Percentiles rank a stretch among this genome's conserved stretches.
phyloP scores from a whole-genome alignment of 495 filamentous ascomycete species.

The Barbatosphaeria neglecta region DNA sequence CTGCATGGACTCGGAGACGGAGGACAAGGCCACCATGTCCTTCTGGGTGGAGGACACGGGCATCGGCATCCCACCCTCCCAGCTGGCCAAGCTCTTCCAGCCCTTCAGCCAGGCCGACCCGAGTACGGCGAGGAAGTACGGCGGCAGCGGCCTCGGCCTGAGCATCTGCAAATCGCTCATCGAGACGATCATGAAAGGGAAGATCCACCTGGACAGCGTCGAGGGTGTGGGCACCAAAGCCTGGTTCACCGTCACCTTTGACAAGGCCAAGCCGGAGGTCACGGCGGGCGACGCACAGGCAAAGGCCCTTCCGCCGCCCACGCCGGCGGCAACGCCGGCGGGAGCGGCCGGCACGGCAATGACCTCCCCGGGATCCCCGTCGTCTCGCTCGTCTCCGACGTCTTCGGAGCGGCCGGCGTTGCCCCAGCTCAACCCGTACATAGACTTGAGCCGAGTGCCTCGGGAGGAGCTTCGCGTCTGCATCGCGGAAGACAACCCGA shows the following conservation, averaged over 20 bases:
- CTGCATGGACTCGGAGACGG: constrained; percentile 54
- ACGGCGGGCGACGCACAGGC: constrained; percentile 36
- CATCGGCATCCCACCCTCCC: constrained; percentile 74
- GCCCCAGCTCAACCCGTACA: constrained; percentile 34
- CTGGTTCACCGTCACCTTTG: constrained; percentile 71
- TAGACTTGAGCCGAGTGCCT: constrained; percentile 55
- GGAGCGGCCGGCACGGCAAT: constrained; percentile 8
- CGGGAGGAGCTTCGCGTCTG: constrained; percentile 71
- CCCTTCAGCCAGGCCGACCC: constrained; percentile 87
- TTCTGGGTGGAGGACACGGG: constrained; percentile 86
- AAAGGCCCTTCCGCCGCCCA: constrained; percentile 40
- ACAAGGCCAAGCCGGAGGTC: constrained; percentile 52
- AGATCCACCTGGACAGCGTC: constrained; percentile 68
- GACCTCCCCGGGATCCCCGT: constrained; percentile 1
- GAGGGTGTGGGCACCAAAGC: constrained; percentile 72
- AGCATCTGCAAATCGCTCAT: constrained; percentile 94
- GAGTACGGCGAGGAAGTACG: constrained; percentile 77
- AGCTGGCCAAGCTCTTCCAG: constrained; percentile 73
- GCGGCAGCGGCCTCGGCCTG: constrained; percentile 79
- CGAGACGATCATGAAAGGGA: constrained; percentile 78
- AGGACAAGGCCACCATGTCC: constrained; percentile 57
- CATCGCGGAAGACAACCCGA: constrained; percentile 85
- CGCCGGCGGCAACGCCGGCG: constrained; percentile 48
- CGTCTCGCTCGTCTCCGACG: background rate
- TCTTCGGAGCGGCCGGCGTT: constrained; percentile 2